Conservation (phyloP, 768 basidiomycete genomes). For the Russula olivacea region DNA sequence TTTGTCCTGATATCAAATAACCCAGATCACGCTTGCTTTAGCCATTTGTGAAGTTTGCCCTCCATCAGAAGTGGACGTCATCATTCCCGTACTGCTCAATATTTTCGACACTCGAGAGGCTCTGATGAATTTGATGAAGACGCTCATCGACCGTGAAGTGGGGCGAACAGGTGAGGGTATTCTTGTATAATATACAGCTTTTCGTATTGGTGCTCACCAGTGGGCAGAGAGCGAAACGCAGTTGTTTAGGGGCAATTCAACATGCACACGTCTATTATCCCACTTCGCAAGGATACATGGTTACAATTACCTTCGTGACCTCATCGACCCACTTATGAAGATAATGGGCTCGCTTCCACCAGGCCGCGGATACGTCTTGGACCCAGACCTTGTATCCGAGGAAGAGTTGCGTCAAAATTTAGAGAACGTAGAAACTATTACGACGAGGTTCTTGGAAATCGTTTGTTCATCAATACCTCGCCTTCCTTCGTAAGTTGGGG, state of each 20-base stretch:
- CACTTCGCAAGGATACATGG: constrained; percentile 87
- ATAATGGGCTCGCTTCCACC: constrained; percentile 66
- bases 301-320: constrained; percentile 80
- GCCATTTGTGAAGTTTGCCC: constrained; percentile 88
- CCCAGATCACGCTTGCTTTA: constrained; percentile 68
- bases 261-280: constrained; percentile 80
- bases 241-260: constrained; percentile 86
- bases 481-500: constrained; percentile 61
- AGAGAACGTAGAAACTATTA: constrained; percentile 64
- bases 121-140: constrained; percentile 68
- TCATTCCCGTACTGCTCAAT: constrained; percentile 80
- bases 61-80: constrained; percentile 68
- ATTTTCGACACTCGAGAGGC: constrained; percentile 74
- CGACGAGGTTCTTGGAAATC: constrained; percentile 68
- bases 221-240: constrained; percentile 65
- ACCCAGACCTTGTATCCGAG: constrained; percentile 53
- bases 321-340: constrained; percentile 72
- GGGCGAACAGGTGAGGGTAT: constrained; percentile 54
- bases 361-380: constrained; percentile 72
- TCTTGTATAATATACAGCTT: neutral
- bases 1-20: constrained; percentile 3
- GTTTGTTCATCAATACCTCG: constrained; percentile 63
- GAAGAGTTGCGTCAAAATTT: constrained; percentile 64
- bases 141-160: constrained; percentile 83
- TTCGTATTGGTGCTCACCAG: neutral